Base-by-base conservation (phyloP, 2,329 filamentous ascomycete species). In the Graphilbum ipis-grandicollis region DNA sequence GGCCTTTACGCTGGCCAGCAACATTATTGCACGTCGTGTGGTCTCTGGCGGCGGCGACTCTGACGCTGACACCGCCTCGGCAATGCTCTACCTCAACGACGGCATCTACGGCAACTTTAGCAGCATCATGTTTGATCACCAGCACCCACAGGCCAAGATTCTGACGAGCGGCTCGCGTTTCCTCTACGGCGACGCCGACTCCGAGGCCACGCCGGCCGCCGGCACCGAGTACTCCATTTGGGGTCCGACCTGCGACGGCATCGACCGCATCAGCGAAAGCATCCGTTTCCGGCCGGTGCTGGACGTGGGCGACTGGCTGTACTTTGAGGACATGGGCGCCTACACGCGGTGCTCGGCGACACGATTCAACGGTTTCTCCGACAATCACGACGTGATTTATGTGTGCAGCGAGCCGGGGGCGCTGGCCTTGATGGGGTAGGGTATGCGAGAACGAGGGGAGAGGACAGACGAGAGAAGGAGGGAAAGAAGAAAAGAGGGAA, bases 301-400 rank as follows among this genome's bases (percentile, higher is more conserved):
- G 31, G 78, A 94, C 52, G 82, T 93, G 8, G 90, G 90, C 36
- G 90, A 98, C 57, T 98, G 90, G 90, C 68, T 98, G 38, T 98
- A 93, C 63, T 98, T 98, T 58, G 84, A 94, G 62, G 75, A 93
- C 43, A 98, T 98, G 90, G 90, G 90, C 38, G 88, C 90, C 19
- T 98, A 98, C 59, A 96, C 90, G 48, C 93, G 86, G 68, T 96
- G 88, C 67, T 94, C 85, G 41, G 88, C 90, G 44, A 98, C 90
- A 39, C 77, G 80, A 52, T 98, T 98, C 76, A 98, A 98, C 49
- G 90, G 90, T 44, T 98, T 96, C 60, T 81, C 77, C 38, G 83
- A 96, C 58, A 69, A 75, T 48, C 90, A 98, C 56, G 81, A 93
- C 50, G 79, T 92, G 44, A 76, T 96, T 46, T 96, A 96, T 54